phyloP scores from a whole-genome alignment of 2,329 filamentous ascomycete species.

The Aspergillus sp. region DNA sequence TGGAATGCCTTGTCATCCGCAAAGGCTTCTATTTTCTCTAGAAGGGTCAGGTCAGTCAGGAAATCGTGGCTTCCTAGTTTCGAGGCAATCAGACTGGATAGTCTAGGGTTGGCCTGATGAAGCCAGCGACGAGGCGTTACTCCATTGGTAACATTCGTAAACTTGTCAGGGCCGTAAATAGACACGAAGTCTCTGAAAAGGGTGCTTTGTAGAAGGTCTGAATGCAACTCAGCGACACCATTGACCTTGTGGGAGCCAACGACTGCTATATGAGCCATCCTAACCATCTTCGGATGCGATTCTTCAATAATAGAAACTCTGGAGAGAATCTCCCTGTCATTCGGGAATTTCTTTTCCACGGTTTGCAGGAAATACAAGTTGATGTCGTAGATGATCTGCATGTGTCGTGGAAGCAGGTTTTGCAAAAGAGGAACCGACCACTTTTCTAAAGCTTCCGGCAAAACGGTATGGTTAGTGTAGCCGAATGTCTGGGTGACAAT shows the following conservation, averaged over 20 bases:
- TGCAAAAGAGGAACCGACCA: conserved; percentile 94
- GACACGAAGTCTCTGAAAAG: conserved; percentile 98
- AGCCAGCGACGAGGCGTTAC: conserved; percentile 96
- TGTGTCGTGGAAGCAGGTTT: conserved; percentile 86
- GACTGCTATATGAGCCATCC: conserved; percentile 93
- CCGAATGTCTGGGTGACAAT: conserved; percentile 80
- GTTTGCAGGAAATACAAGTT: conserved; percentile 89
- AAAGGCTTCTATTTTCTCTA: conserved; percentile 82
- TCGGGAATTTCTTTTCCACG: conserved; percentile 87
- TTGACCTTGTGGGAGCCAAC: conserved; percentile 99
- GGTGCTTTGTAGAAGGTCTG: conserved; percentile 96
- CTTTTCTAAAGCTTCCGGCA: conserved; percentile 96
- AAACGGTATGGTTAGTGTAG: conserved; percentile 97
- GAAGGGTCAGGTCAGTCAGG: conserved; percentile 82
- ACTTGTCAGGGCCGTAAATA: conserved; percentile 94
- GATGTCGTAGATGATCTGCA: conserved; percentile 98
- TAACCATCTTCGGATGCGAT: conserved; percentile 93
- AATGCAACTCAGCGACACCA: conserved; percentile 95
- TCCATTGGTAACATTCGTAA: conserved; percentile 97
- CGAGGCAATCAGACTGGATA: conserved; percentile 88
- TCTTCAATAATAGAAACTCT: conserved; percentile 98
- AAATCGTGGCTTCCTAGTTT: conserved; percentile 82
- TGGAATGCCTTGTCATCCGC: conserved; percentile 87
- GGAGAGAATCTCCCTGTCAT: conserved; percentile 79
- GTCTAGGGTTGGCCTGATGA: conserved; percentile 90